phyloP scores from a whole-genome alignment of 768 basidiomycete species.

The Russula ochroleuca region DNA sequence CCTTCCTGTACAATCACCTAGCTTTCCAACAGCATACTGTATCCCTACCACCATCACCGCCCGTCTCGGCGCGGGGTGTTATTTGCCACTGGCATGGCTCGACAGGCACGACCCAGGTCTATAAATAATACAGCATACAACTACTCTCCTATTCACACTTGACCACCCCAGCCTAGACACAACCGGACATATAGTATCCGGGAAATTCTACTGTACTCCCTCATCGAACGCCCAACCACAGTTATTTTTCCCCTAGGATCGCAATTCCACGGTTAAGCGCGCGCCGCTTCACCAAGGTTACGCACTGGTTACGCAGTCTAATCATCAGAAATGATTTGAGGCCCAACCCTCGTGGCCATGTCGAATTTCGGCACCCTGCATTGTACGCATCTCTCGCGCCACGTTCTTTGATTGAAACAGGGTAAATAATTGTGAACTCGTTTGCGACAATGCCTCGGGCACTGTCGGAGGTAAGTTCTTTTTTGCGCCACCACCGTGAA shows the following conservation, averaged over 20 bases:
- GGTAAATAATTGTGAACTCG: background rate
- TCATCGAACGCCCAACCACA: background rate
- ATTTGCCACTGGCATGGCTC: slow-evolving; percentile 1
- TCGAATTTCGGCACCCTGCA: background rate
- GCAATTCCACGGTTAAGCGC: background rate
- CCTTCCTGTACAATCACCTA: background rate
- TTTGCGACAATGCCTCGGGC: slow-evolving; percentile 1
- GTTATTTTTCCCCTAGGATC: background rate
- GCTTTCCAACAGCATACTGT: background rate
- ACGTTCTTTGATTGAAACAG: background rate
- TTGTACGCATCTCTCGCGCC: background rate
- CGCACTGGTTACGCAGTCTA: background rate
- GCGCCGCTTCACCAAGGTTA: background rate
- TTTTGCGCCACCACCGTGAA: background rate
- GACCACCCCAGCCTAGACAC: too few relatives aligned
- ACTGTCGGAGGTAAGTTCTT: background rate
- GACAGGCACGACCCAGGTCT: background rate
- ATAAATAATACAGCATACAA: background rate
- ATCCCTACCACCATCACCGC: slow-evolving; percentile 9
- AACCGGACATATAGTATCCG: background rate
- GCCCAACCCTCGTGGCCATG: background rate
- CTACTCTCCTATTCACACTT: background rate
- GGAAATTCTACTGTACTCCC: background rate
- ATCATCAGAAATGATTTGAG: background rate
- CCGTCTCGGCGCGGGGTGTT: slow-evolving; percentile 1